Base-by-base conservation (phyloP, 1,284 basidiomycete genomes). In the Sporisorium iseilematis-ciliati region DNA sequence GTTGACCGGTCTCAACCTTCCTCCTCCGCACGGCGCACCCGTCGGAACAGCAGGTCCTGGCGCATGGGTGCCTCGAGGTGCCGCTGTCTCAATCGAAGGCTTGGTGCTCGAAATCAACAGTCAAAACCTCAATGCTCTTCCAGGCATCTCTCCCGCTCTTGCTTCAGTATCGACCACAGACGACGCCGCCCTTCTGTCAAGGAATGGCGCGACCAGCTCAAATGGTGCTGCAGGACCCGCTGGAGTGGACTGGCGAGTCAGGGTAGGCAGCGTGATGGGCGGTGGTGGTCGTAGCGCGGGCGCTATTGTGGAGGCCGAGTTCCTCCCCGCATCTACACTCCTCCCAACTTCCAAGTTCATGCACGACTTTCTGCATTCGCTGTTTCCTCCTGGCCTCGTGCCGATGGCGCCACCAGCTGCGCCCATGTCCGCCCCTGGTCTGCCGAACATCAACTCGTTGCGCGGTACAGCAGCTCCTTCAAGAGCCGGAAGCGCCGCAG, bases 21-120 rank as follows among this genome's bases (percentile, higher is more conserved):
- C 79, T 0, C 76, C 77, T 16, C 79, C 79, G 16, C 73, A 78
- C 33, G 79, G 79, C 10, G 69, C 79, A 4, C 66, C 79, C 14
- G 70, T 67, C 1, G 79, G 79, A 20, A 79, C 75, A 38, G 70
- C 70, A 7, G 79, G 79, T 2, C 79, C 79, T 8, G 79, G 79
- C n/a, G 75, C 79, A 1, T 81, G 79, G 79, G 71, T 79, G 1
- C 78, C 71, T 18, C 72, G 79, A 4, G 79, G 79, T 12, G 75
- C 79, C 0, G 75, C 70, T 7, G 67, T 79, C 20, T 63, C 66
- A 7, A 74, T 81, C 53, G 79, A 81, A 46, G 79, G 79, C 12
- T 38, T 79, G 12, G 65, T 77, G 29, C 69, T 79, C 59, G 71
- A 69, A 20, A 63, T 81, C 55, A 73, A 71, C 55, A 69, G 62